Evolutionary conservation across 2,329 filamentous ascomycete genomes (phyloP).

Genomic region (Colletotrichum gigasporum): DNA sequence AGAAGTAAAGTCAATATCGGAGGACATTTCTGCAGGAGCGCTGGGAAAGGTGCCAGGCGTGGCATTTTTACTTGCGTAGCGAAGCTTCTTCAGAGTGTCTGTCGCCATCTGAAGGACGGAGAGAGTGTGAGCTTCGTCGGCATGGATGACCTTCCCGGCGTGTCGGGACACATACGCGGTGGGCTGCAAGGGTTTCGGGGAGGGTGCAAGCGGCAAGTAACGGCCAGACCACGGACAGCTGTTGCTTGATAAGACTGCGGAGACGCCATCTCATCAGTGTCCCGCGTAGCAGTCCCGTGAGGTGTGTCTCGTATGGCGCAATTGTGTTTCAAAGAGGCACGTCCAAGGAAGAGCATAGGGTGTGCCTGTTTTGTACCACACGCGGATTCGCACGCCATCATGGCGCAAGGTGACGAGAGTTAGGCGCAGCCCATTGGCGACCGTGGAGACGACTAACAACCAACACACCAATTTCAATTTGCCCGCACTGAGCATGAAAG

Average conservation of each 20-base stretch:
- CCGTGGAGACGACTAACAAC: too few species aligned
- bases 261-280: neutral
- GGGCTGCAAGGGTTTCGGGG: neutral
- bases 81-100: neutral
- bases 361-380: neutral
- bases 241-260: conserved; percentile 19
- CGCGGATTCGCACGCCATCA: conserved; percentile 26
- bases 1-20: neutral
- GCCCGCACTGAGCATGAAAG: neutral
- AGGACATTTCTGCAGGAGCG: too few species aligned
- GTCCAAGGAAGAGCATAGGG: neutral
- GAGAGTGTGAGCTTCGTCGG: neutral
- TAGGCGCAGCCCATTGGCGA: neutral
- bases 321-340: conserved; percentile 18
- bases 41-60: too few species aligned
- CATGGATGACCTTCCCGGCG: neutral
- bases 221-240: neutral
- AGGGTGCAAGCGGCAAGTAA: neutral
- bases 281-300: conserved; percentile 3
- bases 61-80: neutral
- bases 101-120: neutral
- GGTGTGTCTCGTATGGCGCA: conserved; percentile 13
- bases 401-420: conserved; percentile 23
- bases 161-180: neutral
- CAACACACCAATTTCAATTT: too few species aligned